Evolutionary conservation across 345 rosid genomes (phyloP).

Genomic region (Hypericum androsaemum): DNA sequence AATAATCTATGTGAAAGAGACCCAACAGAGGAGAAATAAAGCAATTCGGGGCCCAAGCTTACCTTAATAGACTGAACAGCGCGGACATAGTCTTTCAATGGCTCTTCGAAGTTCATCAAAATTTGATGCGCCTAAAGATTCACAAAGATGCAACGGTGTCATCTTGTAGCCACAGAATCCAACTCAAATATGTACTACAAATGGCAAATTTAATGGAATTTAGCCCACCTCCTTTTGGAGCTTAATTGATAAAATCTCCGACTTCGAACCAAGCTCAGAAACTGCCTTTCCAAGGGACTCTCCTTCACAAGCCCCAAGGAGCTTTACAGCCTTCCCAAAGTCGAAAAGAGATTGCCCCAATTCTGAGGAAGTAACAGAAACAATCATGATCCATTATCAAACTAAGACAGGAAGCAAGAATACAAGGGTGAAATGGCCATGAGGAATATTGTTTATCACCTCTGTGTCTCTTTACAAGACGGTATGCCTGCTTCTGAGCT

Average conservation of each 20-base stretch:
- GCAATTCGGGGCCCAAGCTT: neutral
- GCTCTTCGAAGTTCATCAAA: slow-evolving; percentile 94
- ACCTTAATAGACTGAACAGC: slow-evolving; percentile 92
- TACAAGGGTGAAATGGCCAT: too few species aligned
- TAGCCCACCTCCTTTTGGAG: slow-evolving; percentile 80
- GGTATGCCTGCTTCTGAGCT: slow-evolving; percentile 94
- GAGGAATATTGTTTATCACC: slow-evolving; percentile 28
- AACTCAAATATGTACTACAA: too few species aligned
- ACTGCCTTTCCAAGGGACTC: slow-evolving; percentile 74
- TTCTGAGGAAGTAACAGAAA: slow-evolving; percentile 36
- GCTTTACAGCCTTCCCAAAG: slow-evolving; percentile 90
- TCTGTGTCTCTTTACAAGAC: slow-evolving; percentile 93
- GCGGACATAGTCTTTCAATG: slow-evolving; percentile 90
- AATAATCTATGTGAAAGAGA: neutral
- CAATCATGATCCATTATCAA: slow-evolving; percentile 5
- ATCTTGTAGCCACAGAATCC: too few species aligned
- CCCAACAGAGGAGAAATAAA: neutral
- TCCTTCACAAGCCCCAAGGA: slow-evolving; percentile 89
- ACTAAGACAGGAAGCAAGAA: too few species aligned
- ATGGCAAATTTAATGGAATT: neutral
- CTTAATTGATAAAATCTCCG: slow-evolving; percentile 61
- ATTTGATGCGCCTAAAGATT: slow-evolving; percentile 66
- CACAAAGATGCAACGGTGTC: slow-evolving; percentile 7
- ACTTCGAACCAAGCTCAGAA: slow-evolving; percentile 80
- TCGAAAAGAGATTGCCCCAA: slow-evolving; percentile 81